These are phyloP conservation scores for Odonthalia washingtoniensis DNA, from an alignment of 31 red algal species.

Conservation along the genomic window DNA sequence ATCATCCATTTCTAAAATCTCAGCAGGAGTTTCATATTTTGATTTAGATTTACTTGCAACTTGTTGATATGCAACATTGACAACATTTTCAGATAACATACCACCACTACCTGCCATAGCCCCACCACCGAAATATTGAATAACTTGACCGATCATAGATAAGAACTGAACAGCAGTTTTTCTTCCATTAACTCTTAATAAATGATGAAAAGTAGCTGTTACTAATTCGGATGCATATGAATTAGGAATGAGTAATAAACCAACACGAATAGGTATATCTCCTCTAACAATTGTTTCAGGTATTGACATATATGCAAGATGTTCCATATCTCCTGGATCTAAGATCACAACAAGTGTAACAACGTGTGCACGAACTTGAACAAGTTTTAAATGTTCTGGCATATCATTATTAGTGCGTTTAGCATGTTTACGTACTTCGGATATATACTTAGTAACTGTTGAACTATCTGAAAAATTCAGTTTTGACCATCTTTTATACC, in stretches of 20 bases:
- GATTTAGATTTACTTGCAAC: background rate
- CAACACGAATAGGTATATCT: slow-evolving; percentile 61
- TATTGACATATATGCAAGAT: slow-evolving; percentile 53
- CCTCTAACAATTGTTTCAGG: slow-evolving; percentile 62
- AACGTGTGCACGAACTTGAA: slow-evolving; percentile 55
- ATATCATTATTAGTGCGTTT: background rate
- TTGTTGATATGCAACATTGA: slow-evolving; percentile 67
- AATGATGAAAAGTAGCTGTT: slow-evolving; percentile 67
- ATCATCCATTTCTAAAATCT: slow-evolving; percentile 46
- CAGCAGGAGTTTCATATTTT: slow-evolving; percentile 37
- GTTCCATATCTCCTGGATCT: slow-evolving; percentile 64
- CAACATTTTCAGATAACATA: slow-evolving; percentile 45
- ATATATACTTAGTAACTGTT: slow-evolving; percentile 15
- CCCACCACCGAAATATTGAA: slow-evolving; percentile 72
- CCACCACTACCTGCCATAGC: slow-evolving; percentile 29
- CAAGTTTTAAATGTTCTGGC: slow-evolving; percentile 43
- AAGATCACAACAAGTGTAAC: slow-evolving; percentile 54
- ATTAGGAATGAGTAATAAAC: slow-evolving; percentile 65
- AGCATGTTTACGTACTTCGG: background rate
- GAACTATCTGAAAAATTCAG: slow-evolving; percentile 19
- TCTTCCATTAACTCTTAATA: slow-evolving; percentile 47
- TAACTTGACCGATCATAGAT: slow-evolving; percentile 56
- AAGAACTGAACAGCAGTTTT: slow-evolving; percentile 63
- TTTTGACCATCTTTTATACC: slow-evolving; percentile 60
- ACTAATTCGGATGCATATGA: slow-evolving; percentile 41